Percentiles rank a stretch among this genome's conserved stretches.
Evolutionary conservation across 805 yeast genomes (phyloP).

Genomic region (Starmerella cellae): DNA sequence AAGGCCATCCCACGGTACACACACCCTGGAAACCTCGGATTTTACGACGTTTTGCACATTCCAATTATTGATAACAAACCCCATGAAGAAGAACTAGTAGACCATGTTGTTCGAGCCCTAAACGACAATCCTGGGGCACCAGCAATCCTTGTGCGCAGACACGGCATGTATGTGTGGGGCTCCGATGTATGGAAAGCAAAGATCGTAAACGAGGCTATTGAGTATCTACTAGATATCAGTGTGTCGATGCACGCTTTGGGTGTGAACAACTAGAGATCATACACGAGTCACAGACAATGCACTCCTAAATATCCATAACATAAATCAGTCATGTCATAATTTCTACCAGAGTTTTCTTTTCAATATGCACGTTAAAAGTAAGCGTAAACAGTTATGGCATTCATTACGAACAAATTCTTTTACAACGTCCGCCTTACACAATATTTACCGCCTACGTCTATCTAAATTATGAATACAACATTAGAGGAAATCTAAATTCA

Average conservation of each 20-base stretch:
- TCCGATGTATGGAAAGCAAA: constrained; percentile 85
- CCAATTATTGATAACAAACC: constrained; percentile 90
- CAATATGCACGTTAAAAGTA: too few relatives aligned
- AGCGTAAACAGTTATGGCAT: too few relatives aligned
- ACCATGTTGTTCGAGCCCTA: constrained; percentile 48
- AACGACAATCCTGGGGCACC: constrained; percentile 60
- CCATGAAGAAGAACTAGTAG: constrained; percentile 68
- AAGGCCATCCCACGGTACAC: constrained; percentile 71
- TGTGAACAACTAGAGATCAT: too few relatives aligned
- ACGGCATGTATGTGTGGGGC: constrained; percentile 97
- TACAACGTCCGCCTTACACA: too few relatives aligned
- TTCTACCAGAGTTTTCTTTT: too few relatives aligned
- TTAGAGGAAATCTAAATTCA: too few relatives aligned
- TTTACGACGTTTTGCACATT: constrained; percentile 60
- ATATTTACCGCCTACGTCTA: too few relatives aligned
- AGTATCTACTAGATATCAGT: constrained; percentile 73
- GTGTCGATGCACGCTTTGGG: constrained; percentile 51
- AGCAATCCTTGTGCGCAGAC: constrained; percentile 83
- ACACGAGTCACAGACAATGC: neutral
- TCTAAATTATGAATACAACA: too few relatives aligned
- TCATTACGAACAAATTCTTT: neutral
- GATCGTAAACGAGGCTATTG: constrained; percentile 83
- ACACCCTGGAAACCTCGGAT: constrained; percentile 55
- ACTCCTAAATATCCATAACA: neutral
- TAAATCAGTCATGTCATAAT: too few relatives aligned